phyloP scores from a whole-genome alignment of 2,329 filamentous ascomycete species.

The Pseudogymnoascus sp. region DNA sequence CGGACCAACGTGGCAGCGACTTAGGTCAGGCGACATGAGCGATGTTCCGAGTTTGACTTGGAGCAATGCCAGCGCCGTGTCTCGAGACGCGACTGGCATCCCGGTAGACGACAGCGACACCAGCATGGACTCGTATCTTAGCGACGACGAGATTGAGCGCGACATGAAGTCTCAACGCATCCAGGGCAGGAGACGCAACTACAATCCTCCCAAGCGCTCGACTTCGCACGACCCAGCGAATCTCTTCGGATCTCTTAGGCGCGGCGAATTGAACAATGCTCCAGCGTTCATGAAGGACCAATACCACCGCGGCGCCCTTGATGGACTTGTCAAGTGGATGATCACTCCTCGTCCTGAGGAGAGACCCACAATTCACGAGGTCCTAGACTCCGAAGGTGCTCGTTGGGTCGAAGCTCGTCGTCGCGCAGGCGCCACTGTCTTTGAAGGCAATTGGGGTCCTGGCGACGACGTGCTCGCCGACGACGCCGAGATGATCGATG shows the following conservation, averaged over 20 bases:
- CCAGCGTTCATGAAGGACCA: constrained; percentile 85
- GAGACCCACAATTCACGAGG: constrained; percentile 65
- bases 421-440: constrained; percentile 85
- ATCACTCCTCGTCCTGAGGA: constrained; percentile 65
- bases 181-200: constrained; percentile 24
- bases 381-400: constrained; percentile 66
- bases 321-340: constrained; percentile 81
- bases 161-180: constrained; percentile 32
- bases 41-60: constrained; percentile 83
- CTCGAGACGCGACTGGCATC: constrained; percentile 67
- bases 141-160: constrained; percentile 32
- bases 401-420: constrained; percentile 72
- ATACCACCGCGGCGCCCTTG: constrained; percentile 64
- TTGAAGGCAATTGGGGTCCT: constrained; percentile 92
- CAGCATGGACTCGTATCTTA: constrained; percentile 27
- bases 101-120: constrained; percentile 39
- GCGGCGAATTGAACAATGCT: constrained; percentile 56
- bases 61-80: constrained; percentile 61
- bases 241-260: constrained; percentile 33
- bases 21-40: constrained; percentile 82
- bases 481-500: constrained; percentile 32
- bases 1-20: constrained; percentile 79
- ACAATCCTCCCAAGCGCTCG: constrained; percentile 23
- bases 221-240: constrained; percentile 28
- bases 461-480: constrained; percentile 40